Evolutionary conservation across 2,329 filamentous ascomycete genomes (phyloP), one percentile per base, ranked within the genome.

Genomic region (Scopulariopsis brevicaulis): DNA sequence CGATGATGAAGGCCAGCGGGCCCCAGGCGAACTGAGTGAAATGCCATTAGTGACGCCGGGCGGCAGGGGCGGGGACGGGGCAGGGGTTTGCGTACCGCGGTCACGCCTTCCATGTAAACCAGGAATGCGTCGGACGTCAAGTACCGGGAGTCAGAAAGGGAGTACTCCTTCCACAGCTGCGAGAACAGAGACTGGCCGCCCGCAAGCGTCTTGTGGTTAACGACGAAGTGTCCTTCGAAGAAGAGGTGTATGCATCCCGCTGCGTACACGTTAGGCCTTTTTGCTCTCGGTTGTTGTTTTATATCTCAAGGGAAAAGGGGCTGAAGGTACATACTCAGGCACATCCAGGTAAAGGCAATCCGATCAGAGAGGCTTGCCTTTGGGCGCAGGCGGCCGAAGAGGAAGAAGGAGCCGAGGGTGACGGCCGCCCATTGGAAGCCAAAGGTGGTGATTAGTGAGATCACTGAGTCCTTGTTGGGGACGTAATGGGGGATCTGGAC

Each of bases 331-430:
- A 15, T 43, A 78, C 86, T 89, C 15, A 93, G 75, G 24, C 86
- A 78, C 69, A 92, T 92, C 89, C 89, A 93, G 71, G 90, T 71
- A 24, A 86, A 80, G 4, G 80, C 80, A 14, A 78, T 63, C 53
- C 83, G 75, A 62, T 90, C 87, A 28, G 68, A 68, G 8, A 64
- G 69, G 37, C 74, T 72, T 56, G 90, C 66, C 11, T 69, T 73
- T 1, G 83, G 81, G 20, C 81, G 75, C 48, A 76, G 65, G 59
- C 70, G 71, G 62, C 78, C 81, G 60, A 82, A 75, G 40, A 84
- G 62, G 10, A 77, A 59, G 58, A 79, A 80, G 3, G 84, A 84
- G 8, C 75, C 65, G 25, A 75, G 70, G 60, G 92, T 79, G 60
- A 90, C 78, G 43, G 70, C 70, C 0, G 73, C 69, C 65, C 81